phyloP scores from a whole-genome alignment of 1,284 basidiomycete species.

The Takashimella koratensis region DNA sequence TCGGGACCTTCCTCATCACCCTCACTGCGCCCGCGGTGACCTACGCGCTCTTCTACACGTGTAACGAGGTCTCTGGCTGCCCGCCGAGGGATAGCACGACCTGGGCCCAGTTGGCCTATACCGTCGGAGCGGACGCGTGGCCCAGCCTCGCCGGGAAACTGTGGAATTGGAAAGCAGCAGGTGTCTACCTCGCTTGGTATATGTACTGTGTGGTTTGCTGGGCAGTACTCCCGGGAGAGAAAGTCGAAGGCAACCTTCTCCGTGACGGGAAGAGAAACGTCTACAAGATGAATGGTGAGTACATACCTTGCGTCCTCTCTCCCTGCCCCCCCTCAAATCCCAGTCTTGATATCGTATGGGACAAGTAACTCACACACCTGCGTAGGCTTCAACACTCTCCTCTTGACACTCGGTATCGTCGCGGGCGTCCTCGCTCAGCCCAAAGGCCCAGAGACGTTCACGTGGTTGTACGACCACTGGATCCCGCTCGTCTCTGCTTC shows the following conservation, averaged over 20 bases:
- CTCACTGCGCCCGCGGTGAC: slow-evolving; percentile 67
- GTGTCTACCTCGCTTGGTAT: slow-evolving; percentile 87
- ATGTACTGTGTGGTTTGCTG: slow-evolving; percentile 77
- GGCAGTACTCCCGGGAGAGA: slow-evolving; percentile 80
- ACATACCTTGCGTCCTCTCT: background rate
- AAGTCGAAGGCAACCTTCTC: slow-evolving; percentile 72
- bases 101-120: slow-evolving; percentile 31
- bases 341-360: background rate
- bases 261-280: slow-evolving; percentile 71
- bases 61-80: slow-evolving; percentile 75
- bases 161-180: slow-evolving; percentile 73
- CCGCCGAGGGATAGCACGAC: slow-evolving; percentile 55
- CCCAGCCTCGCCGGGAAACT: slow-evolving; percentile 52
- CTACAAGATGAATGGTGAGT: slow-evolving; percentile 93
- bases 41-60: slow-evolving; percentile 80
- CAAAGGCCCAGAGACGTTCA: slow-evolving; percentile 74
- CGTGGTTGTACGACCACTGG: slow-evolving; percentile 90
- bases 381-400: slow-evolving; percentile 78
- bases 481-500: slow-evolving; percentile 82
- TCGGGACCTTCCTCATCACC: slow-evolving; percentile 70
- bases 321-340: background rate
- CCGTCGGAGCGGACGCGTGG: slow-evolving; percentile 13
- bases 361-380: too few relatives aligned
- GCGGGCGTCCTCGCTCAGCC: slow-evolving; percentile 62
- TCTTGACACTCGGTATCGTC: slow-evolving; percentile 69